Evolutionary conservation across 768 basidiomycete genomes (phyloP), one percentile per base, ranked within the genome.

Genomic region (Pisolithus orientalis): DNA sequence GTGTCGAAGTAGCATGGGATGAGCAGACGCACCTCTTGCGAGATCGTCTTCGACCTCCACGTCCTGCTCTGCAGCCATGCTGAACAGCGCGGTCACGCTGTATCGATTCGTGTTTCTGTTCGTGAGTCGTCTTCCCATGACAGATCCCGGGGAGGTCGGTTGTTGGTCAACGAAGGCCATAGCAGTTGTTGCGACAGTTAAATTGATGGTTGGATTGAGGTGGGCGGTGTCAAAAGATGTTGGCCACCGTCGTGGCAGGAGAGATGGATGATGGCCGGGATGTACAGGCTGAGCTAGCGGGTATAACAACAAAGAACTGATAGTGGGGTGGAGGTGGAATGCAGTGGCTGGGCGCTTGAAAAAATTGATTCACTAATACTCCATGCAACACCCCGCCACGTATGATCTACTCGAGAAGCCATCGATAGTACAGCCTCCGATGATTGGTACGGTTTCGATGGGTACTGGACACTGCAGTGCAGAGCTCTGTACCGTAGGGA

Each of bases 21-120:
- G 7, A 21, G 44, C 21, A 34, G 3, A 74, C 84, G 57, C 62
- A 91, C 93, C 92, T 79, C 92, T 77, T 6, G 95, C 93, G 53
- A 98, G 74, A 68, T 97, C 95, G 69, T 98, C 95, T 67, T 96
- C 94, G 43, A 97, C 90, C 69, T 98, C 95, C 10, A 94, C 87
- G 67, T 98, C 95, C 75, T 97, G 94, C 72, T 98, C 95, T 34
- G 95, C 95, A 11, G 94, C 95, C 87, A 98, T 94, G 63, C 90
- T 92, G 68, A 95, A 97, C 59, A 97, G 77, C 27, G 92, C 92
- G 47, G 90, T 97, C 38, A 97, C 94, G 68, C 87, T 90, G 73
- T 96, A 95, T 53, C 94, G 86, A 73, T 96, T 95, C 59, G 91
- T 94, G 68, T 92, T 96, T 68, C 94, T 76, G 76, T 93, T 93